Evolutionary conservation across 164 flowering plant genomes (phyloP).

Genomic region (Chloranthus sessilifolius): DNA sequence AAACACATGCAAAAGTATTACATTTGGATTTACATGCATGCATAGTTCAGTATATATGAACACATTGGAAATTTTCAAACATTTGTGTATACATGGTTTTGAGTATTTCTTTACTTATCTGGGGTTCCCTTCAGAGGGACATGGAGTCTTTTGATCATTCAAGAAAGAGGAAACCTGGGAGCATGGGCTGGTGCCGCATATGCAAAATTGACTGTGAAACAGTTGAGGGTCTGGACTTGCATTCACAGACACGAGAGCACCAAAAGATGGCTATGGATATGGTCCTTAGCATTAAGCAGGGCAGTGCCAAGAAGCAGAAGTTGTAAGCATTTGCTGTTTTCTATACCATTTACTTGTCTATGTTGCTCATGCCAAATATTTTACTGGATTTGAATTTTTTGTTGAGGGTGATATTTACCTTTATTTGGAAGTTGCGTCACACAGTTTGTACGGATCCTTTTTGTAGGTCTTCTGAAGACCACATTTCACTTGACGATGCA

Average conservation of each 20-base stretch:
- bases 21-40: too few species aligned
- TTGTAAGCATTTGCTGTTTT: slow-evolving; percentile 29
- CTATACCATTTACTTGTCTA: not conserved
- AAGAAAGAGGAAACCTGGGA: slow-evolving; percentile 57
- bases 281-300: slow-evolving; percentile 64
- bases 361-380: too few species aligned
- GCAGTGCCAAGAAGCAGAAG: slow-evolving; percentile 60
- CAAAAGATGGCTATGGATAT: slow-evolving; percentile 86
- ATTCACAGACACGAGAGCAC: slow-evolving; percentile 88
- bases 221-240: slow-evolving; percentile 80
- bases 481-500: slow-evolving; percentile 31
- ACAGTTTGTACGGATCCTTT: slow-evolving; percentile 1
- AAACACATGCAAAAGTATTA: too few species aligned
- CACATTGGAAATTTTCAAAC: too few species aligned
- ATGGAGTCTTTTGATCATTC: slow-evolving; percentile 46
- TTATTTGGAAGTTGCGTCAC: not conserved
- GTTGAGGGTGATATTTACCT: not conserved
- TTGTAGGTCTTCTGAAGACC: slow-evolving; percentile 43
- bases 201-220: slow-evolving; percentile 88
- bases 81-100: too few species aligned
- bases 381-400: not conserved
- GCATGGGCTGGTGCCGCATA: slow-evolving; percentile 84
- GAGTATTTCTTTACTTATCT: not conserved
- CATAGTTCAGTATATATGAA: too few species aligned
- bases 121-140: slow-evolving; percentile 41